A percentile compares a stretch with the other conserved stretches of the same genome.
phyloP scores from a whole-genome alignment of 495 filamentous ascomycete species.

The Filosporella fistucella region DNA sequence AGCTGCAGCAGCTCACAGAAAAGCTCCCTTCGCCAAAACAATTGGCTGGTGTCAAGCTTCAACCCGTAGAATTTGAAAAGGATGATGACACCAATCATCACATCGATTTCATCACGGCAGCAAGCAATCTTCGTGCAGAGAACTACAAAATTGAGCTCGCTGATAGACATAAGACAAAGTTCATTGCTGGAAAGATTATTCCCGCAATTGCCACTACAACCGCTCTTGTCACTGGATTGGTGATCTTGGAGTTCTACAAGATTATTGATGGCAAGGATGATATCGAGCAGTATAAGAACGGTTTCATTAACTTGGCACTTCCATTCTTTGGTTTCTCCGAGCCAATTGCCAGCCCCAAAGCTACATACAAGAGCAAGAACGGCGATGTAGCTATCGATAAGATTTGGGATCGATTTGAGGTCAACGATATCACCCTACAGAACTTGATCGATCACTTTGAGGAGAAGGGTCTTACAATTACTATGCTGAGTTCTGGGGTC shows the following conservation, averaged over 20 bases:
- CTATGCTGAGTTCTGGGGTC: slow-evolving; percentile 94
- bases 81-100: slow-evolving; percentile 98
- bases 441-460: slow-evolving; percentile 81
- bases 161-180: slow-evolving; percentile 96
- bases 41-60: slow-evolving; percentile 79
- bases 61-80: slow-evolving; percentile 97
- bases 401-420: slow-evolving; percentile 97
- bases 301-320: slow-evolving; percentile 93
- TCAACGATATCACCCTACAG: slow-evolving; percentile 76
- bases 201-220: slow-evolving; percentile 98
- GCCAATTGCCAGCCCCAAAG: slow-evolving; percentile 88
- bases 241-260: slow-evolving; percentile 93
- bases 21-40: slow-evolving; percentile 73
- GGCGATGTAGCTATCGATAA: slow-evolving; percentile 87
- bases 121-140: slow-evolving; percentile 92
- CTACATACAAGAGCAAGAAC: slow-evolving; percentile 70
- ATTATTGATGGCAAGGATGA: slow-evolving; percentile 91
- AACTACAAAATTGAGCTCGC: slow-evolving; percentile 95
- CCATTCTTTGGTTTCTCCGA: slow-evolving; percentile 99
- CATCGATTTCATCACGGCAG: slow-evolving; percentile 98
- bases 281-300: slow-evolving; percentile 98
- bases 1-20: slow-evolving; percentile 62
- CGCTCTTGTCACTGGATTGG: slow-evolving; percentile 89
- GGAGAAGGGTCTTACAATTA: slow-evolving; percentile 72
- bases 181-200: slow-evolving; percentile 99